A percentile compares a stretch with the other conserved stretches of the same genome.
phyloP scores from a whole-genome alignment of 768 basidiomycete genomes.

The Candolleomyces aberdarensis region DNA sequence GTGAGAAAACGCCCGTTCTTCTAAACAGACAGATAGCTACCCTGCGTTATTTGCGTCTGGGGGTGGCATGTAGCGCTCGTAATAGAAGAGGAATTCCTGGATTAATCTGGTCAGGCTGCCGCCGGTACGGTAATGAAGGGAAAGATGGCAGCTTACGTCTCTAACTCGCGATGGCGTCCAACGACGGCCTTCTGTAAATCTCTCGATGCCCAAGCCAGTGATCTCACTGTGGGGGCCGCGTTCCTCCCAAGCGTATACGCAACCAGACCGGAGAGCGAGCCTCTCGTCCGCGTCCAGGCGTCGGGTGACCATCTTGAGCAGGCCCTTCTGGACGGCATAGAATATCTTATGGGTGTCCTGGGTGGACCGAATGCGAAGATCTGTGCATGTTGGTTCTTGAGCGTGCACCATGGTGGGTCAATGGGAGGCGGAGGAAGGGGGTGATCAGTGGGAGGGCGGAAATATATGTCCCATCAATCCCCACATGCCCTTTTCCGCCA shows the following conservation, averaged over 20 bases:
- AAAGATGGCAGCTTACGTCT: conserved; percentile 51
- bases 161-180: conserved; percentile 85
- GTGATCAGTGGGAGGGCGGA: conserved; percentile 6
- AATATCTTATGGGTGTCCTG: conserved; percentile 82
- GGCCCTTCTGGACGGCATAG: conserved; percentile 59
- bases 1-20: not conserved
- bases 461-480: conserved; percentile 8
- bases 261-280: conserved; percentile 49
- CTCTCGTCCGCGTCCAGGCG: conserved; percentile 78
- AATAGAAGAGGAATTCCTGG: conserved; percentile 85
- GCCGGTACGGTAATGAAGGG: conserved; percentile 3
- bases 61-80: conserved; percentile 62
- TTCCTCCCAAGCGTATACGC: conserved; percentile 73
- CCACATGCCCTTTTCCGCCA: conserved; percentile 5
- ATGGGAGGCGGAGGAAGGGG: conserved; percentile 12
- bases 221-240: conserved; percentile 70
- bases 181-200: conserved; percentile 79
- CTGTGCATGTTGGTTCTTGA: conserved; percentile 72
- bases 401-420: conserved; percentile 27
- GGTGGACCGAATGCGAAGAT: conserved; percentile 72
- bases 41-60: conserved; percentile 41
- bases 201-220: conserved; percentile 77
- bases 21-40: conserved; percentile 25
- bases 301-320: conserved; percentile 70
- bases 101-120: conserved; percentile 11